phyloP scores from a whole-genome alignment of 345 rosid genomes.

The Eucalyptus brandiana region DNA sequence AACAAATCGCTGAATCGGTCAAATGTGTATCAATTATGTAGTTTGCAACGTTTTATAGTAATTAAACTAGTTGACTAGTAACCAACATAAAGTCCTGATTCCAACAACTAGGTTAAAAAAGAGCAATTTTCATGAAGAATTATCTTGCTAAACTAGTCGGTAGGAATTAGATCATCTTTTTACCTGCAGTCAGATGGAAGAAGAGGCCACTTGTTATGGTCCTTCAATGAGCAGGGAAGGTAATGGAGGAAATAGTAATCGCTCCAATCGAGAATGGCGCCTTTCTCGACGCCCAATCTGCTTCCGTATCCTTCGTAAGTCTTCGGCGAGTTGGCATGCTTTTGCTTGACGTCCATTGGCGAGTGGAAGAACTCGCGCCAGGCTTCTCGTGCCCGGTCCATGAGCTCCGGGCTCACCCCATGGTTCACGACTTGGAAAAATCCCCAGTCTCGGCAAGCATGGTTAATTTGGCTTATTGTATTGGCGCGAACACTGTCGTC shows the following conservation, averaged over 20 bases:
- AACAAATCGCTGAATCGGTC: neutral
- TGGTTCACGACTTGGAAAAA: conserved; percentile 88
- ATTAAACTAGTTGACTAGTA: neutral
- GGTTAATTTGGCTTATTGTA: conserved; percentile 13
- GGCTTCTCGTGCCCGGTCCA: conserved; percentile 46
- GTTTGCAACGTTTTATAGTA: neutral
- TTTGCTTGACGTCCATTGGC: conserved; percentile 59
- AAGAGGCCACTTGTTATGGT: conserved; percentile 74
- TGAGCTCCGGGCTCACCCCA: conserved; percentile 48
- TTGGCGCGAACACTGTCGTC: conserved; percentile 1
- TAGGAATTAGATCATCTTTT: neutral
- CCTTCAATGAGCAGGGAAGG: conserved; percentile 45
- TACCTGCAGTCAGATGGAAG: conserved; percentile 54
- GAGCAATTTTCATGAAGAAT: neutral
- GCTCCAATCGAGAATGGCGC: conserved; percentile 92
- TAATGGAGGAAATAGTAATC: conserved; percentile 81
- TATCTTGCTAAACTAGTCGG: neutral
- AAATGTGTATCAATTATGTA: neutral
- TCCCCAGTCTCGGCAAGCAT: conserved; percentile 83
- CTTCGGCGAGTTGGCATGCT: conserved; percentile 56
- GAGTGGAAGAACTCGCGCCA: conserved; percentile 79
- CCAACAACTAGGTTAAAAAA: neutral
- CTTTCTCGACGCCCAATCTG: conserved; percentile 71
- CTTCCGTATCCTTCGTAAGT: conserved; percentile 97
- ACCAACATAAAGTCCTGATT: neutral